Base-by-base conservation (phyloP, 768 basidiomycete species). In the Lactarius tabidus region DNA sequence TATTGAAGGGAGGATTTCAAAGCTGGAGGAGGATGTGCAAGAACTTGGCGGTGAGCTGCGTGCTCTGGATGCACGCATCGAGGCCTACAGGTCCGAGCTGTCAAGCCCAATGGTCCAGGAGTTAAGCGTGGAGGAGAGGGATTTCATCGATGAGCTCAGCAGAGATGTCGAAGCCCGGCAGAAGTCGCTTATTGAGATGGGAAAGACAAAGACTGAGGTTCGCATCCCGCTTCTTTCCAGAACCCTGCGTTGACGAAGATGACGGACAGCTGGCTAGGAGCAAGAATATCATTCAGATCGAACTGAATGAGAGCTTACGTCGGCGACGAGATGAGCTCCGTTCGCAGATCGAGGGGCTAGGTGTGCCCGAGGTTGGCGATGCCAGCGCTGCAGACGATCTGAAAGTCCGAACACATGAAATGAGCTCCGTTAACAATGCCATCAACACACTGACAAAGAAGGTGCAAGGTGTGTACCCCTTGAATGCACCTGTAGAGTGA, bases 211-310 rank as follows among this genome's bases (percentile, higher is more conserved):
- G 71, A 84, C 86, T 55, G 85, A 92, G 80, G 93, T 93, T 61
- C 41, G 87, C 73, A 9, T 43, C 5, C 20, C 58, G 14, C 28
- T 59, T 54, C 55, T 57, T 41, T 15, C 18, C 54, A 23, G 36
- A 18, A 29, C 36, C 48, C 43, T n/a, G 12, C 28, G 39, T 59
- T 62, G 38, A 70, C 55, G 31, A 59, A 62, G 51, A n/a, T 10
- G n/a, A 28, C 39, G 41, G 8, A 28, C 69, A 92, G 89, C 75
- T 93, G 68, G 87, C 91, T 45, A 83, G 85, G 15, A 81, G 81
- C 68, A 94, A 92, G 77, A 91, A 89, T 72, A 76, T 88, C 5
- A 76, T 97, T 33, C 94, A 97, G 73, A 95, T 97, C 60, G 96
- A 98, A 74, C 81, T 98, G 55, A 93, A 90, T 68, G 97, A 99